Evolutionary conservation across 2,329 filamentous ascomycete genomes (phyloP).

Genomic region (Aspergillus sclerotialis): DNA sequence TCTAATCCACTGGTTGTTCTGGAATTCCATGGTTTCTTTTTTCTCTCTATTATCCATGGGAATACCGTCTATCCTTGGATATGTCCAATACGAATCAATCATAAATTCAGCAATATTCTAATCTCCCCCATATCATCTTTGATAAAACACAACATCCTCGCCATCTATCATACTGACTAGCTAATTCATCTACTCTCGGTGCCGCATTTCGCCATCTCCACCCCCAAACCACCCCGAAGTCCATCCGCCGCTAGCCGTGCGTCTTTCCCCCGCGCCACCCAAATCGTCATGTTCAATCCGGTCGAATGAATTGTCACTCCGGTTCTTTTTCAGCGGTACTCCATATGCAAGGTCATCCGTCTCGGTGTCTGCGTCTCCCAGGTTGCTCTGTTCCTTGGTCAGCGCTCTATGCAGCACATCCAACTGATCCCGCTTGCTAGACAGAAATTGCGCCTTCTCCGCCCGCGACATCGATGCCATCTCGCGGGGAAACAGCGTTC

Average conservation of each 20-base stretch:
- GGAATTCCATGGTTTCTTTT: too few relatives aligned
- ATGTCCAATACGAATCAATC: too few relatives aligned
- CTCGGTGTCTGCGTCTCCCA: slow-evolving; percentile 31
- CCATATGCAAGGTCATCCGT: slow-evolving; percentile 36
- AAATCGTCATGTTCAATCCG: slow-evolving; percentile 70
- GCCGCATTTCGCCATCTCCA: neutral
- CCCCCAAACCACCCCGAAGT: slow-evolving; percentile 25
- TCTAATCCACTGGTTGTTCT: too few relatives aligned
- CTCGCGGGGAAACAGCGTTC: slow-evolving; percentile 62
- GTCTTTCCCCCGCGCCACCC: slow-evolving; percentile 16
- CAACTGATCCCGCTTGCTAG: slow-evolving; percentile 71
- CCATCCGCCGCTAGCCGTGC: slow-evolving; percentile 20
- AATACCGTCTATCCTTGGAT: too few relatives aligned
- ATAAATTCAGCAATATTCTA: too few relatives aligned
- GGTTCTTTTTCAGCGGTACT: slow-evolving; percentile 61
- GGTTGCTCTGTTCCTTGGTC: slow-evolving; percentile 66
- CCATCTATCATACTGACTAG: too few relatives aligned
- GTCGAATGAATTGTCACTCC: slow-evolving; percentile 83
- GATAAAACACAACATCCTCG: too few relatives aligned
- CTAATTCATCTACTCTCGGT: neutral
- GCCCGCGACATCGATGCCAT: slow-evolving; percentile 54
- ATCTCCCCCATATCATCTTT: too few relatives aligned
- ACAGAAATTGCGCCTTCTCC: slow-evolving; percentile 67
- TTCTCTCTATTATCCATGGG: too few relatives aligned
- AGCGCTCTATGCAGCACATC: slow-evolving; percentile 68